phyloP scores from a whole-genome alignment of 2,329 filamentous ascomycete species.

The Lecanicillium sp. region DNA sequence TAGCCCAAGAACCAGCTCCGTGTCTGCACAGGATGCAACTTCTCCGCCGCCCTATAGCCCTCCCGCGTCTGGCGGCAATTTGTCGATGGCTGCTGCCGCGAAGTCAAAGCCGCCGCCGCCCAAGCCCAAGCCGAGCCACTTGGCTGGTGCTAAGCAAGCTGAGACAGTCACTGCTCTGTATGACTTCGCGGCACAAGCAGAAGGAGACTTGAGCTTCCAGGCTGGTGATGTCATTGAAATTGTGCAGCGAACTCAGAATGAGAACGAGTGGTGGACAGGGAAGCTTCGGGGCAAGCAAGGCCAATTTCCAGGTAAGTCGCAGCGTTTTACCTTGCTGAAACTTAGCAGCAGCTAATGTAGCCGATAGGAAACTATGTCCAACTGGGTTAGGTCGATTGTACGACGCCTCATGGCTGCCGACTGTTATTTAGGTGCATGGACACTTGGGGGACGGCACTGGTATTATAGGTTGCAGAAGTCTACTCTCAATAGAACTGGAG shows the following conservation, averaged over 20 bases:
- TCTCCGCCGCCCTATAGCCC: constrained; percentile 67
- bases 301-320: constrained; percentile 79
- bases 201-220: constrained; percentile 85
- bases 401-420: too few relatives aligned
- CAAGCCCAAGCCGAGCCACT: constrained; percentile 69
- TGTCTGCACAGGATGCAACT: constrained; percentile 33
- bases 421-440: too few relatives aligned
- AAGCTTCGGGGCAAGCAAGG: constrained; percentile 72
- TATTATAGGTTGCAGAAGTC: too few relatives aligned
- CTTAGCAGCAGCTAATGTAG: constrained; percentile 15
- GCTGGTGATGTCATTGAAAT: constrained; percentile 90
- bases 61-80: constrained; percentile 22
- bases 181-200: constrained; percentile 92
- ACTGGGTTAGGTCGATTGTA: not conserved
- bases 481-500: too few relatives aligned
- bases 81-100: constrained; percentile 43
- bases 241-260: constrained; percentile 70
- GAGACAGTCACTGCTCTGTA: constrained; percentile 89
- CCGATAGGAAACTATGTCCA: constrained; percentile 10
- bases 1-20: constrained; percentile 12
- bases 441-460: too few relatives aligned
- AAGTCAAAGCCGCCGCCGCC: constrained; percentile 65
- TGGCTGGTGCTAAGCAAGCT: constrained; percentile 56
- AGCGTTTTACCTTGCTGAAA: not conserved
- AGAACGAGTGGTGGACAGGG: constrained; percentile 97